Conservation (phyloP, 2,329 filamentous ascomycete species). For the Helicocarpus griseus region DNA sequence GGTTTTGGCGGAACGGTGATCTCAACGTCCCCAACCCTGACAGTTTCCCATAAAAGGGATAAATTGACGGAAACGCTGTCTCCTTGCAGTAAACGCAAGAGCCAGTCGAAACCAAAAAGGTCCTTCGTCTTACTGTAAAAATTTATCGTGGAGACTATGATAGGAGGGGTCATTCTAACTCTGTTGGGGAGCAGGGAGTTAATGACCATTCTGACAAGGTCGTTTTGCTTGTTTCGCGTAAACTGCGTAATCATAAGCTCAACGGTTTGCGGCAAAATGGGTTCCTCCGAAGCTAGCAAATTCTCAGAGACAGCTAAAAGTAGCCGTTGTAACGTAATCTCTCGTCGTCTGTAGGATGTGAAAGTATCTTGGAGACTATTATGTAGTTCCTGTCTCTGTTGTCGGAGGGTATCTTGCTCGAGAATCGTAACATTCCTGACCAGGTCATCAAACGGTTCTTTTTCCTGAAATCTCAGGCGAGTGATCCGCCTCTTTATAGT, state of each 20-base stretch:
- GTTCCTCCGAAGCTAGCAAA: constrained; percentile 26
- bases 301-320: constrained; percentile 27
- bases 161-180: constrained; percentile 26
- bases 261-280: constrained; percentile 26
- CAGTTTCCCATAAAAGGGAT: constrained; percentile 12
- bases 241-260: constrained; percentile 29
- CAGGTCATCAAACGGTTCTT: constrained; percentile 24
- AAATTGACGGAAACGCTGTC: constrained; percentile 25
- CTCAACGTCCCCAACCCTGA: constrained; percentile 25
- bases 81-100: constrained; percentile 28
- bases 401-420: constrained; percentile 17
- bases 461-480: constrained; percentile 18
- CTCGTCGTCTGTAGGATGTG: constrained; percentile 18
- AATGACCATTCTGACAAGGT: constrained; percentile 29
- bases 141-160: constrained; percentile 28
- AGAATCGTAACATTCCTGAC: constrained; percentile 18
- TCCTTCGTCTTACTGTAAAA: constrained; percentile 33
- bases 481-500: constrained; percentile 23
- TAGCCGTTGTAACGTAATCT: constrained; percentile 27
- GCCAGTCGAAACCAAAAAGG: constrained; percentile 31
- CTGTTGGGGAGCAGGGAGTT: constrained; percentile 28
- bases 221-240: constrained; percentile 29
- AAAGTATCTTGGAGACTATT: constrained; percentile 22
- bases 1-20: constrained; percentile 27
- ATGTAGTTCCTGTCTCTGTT: constrained; percentile 22